Percentiles rank a stretch among this genome's conserved stretches.
Conservation (phyloP, 192 early-diverging fungal genomes). For the Coemansia sp. region DNA sequence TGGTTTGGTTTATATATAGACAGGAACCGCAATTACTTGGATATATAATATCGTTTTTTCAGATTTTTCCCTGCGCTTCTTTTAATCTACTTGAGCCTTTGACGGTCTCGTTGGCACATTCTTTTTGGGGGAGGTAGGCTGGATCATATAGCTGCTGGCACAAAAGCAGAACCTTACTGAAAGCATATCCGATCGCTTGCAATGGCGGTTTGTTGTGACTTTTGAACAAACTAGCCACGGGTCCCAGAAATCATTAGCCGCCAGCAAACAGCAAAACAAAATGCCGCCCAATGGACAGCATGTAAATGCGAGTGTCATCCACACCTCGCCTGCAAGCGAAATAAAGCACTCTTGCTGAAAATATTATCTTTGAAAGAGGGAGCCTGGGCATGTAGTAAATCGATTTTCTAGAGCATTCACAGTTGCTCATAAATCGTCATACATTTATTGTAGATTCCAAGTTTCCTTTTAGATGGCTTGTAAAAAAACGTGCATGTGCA, state of each 20-base stretch:
- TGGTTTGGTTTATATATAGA: constrained; percentile 6
- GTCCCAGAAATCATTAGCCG: not conserved
- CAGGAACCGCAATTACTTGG: not conserved
- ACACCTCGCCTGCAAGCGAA: not conserved
- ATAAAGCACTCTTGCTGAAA: not conserved
- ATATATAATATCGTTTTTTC: not conserved
- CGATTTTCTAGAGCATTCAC: not conserved
- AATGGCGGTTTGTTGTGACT: constrained; percentile 1
- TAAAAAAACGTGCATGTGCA: not conserved
- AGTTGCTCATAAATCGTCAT: not conserved
- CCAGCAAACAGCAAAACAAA: not conserved
- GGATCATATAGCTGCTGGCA: not conserved
- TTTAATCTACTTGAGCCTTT: not conserved
- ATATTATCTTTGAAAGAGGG: constrained; percentile 8
- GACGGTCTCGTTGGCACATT: not conserved
- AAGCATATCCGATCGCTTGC: constrained; percentile 3
- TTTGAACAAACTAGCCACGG: constrained; percentile 5
- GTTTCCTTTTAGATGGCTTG: not conserved
- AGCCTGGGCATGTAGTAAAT: not conserved
- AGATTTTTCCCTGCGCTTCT: not conserved
- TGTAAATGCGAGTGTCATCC: constrained; percentile 1
- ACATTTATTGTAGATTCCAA: not conserved
- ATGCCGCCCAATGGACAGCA: not conserved
- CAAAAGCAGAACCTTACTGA: not conserved
- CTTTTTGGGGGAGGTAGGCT: not conserved